These are phyloP conservation scores for Stephania yunnanensis DNA, from an alignment of 164 flowering plant species.

Conservation along the genomic window DNA sequence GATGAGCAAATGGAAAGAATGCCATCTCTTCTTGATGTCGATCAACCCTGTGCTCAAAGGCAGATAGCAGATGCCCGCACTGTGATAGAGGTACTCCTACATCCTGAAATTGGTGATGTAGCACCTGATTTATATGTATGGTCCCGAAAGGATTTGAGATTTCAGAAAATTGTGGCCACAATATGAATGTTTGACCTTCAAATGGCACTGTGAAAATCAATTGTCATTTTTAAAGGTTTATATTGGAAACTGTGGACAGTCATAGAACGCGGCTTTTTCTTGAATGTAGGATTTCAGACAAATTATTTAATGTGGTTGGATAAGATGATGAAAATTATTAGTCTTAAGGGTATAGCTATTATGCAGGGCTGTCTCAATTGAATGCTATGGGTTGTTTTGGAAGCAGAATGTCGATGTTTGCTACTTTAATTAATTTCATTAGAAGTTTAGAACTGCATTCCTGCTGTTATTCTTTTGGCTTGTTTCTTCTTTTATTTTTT, in stretches of 20 bases:
- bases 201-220: not conserved
- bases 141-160: not conserved
- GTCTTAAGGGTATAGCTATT: not conserved
- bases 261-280: not conserved
- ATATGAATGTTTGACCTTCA: not conserved
- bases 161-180: not conserved
- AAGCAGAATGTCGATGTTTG: no score
- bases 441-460: no score
- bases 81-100: conserved; percentile 51
- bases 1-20: conserved; percentile 74
- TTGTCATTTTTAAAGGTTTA: not conserved
- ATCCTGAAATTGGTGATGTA: not conserved
- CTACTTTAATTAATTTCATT: no score
- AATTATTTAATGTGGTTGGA: not conserved
- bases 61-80: conserved; percentile 80
- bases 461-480: no score
- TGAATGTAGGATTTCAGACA: not conserved
- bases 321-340: not conserved
- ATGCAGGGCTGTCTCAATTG: not conserved
- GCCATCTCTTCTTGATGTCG: conserved; percentile 97
- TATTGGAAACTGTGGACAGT: not conserved
- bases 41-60: conserved; percentile 89
- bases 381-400: not conserved
- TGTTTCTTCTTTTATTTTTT: no score
- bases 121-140: not conserved